Conservation (phyloP, 2,329 filamentous ascomycete species). For the Lasiodiplodia theobromae region DNA sequence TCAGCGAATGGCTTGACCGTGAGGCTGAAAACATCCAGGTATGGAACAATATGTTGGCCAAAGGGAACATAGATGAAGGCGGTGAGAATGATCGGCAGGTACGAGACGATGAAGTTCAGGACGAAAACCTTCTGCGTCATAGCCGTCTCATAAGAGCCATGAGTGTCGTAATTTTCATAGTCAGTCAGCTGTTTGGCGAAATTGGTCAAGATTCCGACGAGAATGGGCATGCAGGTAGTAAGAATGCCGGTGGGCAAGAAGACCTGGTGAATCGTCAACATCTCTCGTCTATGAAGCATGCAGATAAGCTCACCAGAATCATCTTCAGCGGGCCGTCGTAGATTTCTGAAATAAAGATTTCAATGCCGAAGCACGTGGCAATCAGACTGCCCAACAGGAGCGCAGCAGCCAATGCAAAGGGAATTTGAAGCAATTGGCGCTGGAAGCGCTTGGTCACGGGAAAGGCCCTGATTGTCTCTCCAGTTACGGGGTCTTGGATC, state of each 20-base stretch:
- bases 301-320: constrained; percentile 68
- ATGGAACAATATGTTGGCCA: constrained; percentile 80
- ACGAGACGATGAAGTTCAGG: constrained; percentile 95
- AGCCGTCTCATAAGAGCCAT: constrained; percentile 81
- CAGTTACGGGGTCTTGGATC: constrained; percentile 79
- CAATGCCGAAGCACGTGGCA: constrained; percentile 85
- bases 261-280: constrained; percentile 58
- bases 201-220: constrained; percentile 76
- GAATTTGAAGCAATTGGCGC: constrained; percentile 81
- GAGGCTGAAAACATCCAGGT: constrained; percentile 81
- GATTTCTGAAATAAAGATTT: constrained; percentile 94
- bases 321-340: constrained; percentile 89
- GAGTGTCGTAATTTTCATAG: constrained; percentile 90
- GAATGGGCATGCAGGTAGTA: constrained; percentile 79
- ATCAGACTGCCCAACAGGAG: constrained; percentile 81
- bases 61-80: constrained; percentile 96
- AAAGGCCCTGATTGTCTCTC: constrained; percentile 78
- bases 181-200: constrained; percentile 80
- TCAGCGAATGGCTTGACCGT: constrained; percentile 78
- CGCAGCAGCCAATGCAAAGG: constrained; percentile 80
- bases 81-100: constrained; percentile 88
- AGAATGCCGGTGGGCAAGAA: constrained; percentile 90
- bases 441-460: constrained; percentile 76
- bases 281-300: too few relatives aligned
- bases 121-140: constrained; percentile 94